A percentile compares a stretch with the other conserved stretches of the same genome.
Conservation (phyloP, 495 filamentous ascomycete genomes). For the Neurospora sp. region DNA sequence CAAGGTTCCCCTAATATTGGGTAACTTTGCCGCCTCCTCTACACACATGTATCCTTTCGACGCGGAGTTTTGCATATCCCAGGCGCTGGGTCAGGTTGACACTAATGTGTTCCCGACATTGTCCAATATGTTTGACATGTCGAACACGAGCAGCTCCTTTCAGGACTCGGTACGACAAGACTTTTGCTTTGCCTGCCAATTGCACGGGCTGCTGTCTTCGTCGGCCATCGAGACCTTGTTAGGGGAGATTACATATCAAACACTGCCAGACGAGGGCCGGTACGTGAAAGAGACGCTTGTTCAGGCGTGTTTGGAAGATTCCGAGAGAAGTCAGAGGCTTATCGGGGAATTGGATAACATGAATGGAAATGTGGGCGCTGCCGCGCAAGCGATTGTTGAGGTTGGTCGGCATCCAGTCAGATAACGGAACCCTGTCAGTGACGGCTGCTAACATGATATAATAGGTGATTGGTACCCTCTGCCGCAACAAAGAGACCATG, state of each 20-base stretch:
- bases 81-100: constrained; percentile 67
- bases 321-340: constrained; percentile 60
- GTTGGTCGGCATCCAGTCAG: constrained; percentile 28
- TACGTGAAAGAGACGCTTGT: constrained; percentile 71
- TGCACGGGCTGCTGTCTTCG: constrained; percentile 73
- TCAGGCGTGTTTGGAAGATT: constrained; percentile 59
- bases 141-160: constrained; percentile 54
- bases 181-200: constrained; percentile 82
- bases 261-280: constrained; percentile 60
- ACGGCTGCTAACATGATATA: neutral
- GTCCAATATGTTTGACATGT: constrained; percentile 68
- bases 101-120: constrained; percentile 72
- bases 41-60: constrained; percentile 50
- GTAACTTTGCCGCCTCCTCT: constrained; percentile 42
- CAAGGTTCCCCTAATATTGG: constrained; percentile 75
- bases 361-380: constrained; percentile 89
- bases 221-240: constrained; percentile 68
- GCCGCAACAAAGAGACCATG: constrained; percentile 81
- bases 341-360: constrained; percentile 78
- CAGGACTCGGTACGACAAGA: constrained; percentile 83
- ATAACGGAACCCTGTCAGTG: neutral
- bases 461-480: constrained; percentile 69
- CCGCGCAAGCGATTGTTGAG: constrained; percentile 72
- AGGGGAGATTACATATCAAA: constrained; percentile 79
- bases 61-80: constrained; percentile 67